Evolutionary conservation across 2,329 filamentous ascomycete species (phyloP).

Genomic region (Apiospora saccharicola): DNA sequence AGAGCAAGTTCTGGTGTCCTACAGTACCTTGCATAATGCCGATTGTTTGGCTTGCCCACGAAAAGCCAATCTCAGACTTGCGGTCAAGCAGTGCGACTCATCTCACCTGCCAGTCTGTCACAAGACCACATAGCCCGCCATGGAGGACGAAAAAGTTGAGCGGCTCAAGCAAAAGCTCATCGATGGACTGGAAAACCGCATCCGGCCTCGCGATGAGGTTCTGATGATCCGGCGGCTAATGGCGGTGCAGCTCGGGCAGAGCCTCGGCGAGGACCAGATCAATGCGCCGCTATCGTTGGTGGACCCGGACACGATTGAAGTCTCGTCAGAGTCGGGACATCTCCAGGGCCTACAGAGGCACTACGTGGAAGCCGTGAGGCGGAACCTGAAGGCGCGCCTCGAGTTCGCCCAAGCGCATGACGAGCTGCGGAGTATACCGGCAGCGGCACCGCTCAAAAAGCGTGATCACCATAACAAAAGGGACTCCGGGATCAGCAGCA

Average conservation of each 20-base stretch:
- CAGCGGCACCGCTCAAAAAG: background rate
- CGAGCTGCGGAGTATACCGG: background rate
- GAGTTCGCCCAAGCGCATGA: constrained; percentile 52
- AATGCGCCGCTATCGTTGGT: constrained; percentile 58
- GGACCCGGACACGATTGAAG: constrained; percentile 44
- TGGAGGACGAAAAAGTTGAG: constrained; percentile 43
- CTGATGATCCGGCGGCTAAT: constrained; percentile 63
- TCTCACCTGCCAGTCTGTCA: background rate
- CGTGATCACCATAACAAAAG: constrained; percentile 36
- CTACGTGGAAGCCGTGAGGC: constrained; percentile 62
- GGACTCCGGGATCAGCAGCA: constrained; percentile 31
- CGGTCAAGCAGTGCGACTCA: background rate
- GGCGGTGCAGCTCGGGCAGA: constrained; percentile 60
- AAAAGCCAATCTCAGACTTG: constrained; percentile 9
- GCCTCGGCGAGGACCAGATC: constrained; percentile 51
- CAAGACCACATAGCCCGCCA: constrained; percentile 9
- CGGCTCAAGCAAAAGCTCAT: constrained; percentile 48
- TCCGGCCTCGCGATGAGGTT: constrained; percentile 65
- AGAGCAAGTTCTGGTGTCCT: no score
- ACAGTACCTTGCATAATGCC: no score
- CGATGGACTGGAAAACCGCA: constrained; percentile 56
- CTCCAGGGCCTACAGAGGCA: constrained; percentile 58
- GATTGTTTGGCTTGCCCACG: no score
- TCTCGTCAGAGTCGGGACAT: constrained; percentile 44
- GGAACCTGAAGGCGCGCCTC: constrained; percentile 58